Conservation (phyloP, 495 filamentous ascomycete species). For the Sporormia fimetaria region DNA sequence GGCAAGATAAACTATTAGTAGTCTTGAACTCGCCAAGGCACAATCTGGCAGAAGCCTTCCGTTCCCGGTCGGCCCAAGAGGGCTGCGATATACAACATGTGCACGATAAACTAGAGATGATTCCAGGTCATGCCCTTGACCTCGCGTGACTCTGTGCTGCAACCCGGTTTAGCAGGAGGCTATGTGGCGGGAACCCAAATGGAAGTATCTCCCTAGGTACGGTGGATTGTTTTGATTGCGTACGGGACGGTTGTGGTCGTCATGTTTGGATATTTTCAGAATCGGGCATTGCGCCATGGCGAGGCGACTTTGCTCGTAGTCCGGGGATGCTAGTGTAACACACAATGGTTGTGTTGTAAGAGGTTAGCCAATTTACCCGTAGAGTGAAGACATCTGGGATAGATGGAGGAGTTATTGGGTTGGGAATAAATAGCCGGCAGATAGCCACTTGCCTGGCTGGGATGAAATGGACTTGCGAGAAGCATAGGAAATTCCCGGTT, state of each 20-base stretch:
- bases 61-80: slow-evolving; percentile 15
- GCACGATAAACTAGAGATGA: slow-evolving; percentile 18
- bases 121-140: slow-evolving; percentile 13
- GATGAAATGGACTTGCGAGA: slow-evolving; percentile 1
- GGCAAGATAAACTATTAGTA: slow-evolving; percentile 23
- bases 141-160: slow-evolving; percentile 19
- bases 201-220: not conserved
- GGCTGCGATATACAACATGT: slow-evolving; percentile 15
- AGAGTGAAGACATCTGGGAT: slow-evolving; percentile 19
- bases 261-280: slow-evolving; percentile 1
- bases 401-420: slow-evolving; percentile 14
- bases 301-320: slow-evolving; percentile 10
- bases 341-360: slow-evolving; percentile 7
- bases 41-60: slow-evolving; percentile 21
- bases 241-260: slow-evolving; percentile 3
- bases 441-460: slow-evolving; percentile 10
- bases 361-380: slow-evolving; percentile 16
- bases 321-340: slow-evolving; percentile 1
- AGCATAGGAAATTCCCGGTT: no score
- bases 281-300: slow-evolving; percentile 7
- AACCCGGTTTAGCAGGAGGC: slow-evolving; percentile 16
- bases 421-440: slow-evolving; percentile 13
- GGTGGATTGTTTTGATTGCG: slow-evolving; percentile 11
- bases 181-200: slow-evolving; percentile 6
- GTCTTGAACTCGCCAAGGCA: slow-evolving; percentile 12